Conservation (phyloP, 2,329 filamentous ascomycete species). For the Chaetomium globosum region DNA sequence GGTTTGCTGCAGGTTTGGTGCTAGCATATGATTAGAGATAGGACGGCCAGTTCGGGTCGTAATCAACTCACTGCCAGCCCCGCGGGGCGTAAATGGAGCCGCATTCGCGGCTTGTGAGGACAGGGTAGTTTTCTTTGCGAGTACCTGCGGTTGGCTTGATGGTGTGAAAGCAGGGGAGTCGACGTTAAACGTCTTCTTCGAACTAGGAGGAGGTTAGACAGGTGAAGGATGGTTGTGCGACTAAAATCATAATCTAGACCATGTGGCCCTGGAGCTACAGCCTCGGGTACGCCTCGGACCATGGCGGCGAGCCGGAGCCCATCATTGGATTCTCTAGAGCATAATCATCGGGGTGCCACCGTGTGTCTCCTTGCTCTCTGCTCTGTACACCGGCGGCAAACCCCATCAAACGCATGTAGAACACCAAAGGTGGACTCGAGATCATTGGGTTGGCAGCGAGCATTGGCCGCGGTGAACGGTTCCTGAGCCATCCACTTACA, state of each 20-base stretch:
- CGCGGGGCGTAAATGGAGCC: slow-evolving; percentile 79
- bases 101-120: slow-evolving; percentile 90
- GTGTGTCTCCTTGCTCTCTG: background rate
- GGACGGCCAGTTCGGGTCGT: background rate
- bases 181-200: slow-evolving; percentile 84
- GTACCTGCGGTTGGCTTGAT: slow-evolving; percentile 49
- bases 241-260: background rate
- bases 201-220: slow-evolving; percentile 40
- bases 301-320: too few relatives aligned
- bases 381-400: background rate
- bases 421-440: background rate
- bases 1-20: slow-evolving; percentile 44
- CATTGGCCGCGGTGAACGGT: background rate
- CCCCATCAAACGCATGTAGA: background rate
- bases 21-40: slow-evolving; percentile 41
- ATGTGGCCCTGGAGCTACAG: background rate
- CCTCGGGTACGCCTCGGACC: too few relatives aligned
- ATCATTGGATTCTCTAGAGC: background rate
- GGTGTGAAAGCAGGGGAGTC: slow-evolving; percentile 96
- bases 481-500: slow-evolving; percentile 46
- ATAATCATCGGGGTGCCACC: background rate
- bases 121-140: slow-evolving; percentile 72
- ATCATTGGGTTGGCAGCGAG: background rate
- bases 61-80: slow-evolving; percentile 47
- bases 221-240: background rate